phyloP scores from a whole-genome alignment of 2,329 filamentous ascomycete genomes.

The Alternaria sp. region DNA sequence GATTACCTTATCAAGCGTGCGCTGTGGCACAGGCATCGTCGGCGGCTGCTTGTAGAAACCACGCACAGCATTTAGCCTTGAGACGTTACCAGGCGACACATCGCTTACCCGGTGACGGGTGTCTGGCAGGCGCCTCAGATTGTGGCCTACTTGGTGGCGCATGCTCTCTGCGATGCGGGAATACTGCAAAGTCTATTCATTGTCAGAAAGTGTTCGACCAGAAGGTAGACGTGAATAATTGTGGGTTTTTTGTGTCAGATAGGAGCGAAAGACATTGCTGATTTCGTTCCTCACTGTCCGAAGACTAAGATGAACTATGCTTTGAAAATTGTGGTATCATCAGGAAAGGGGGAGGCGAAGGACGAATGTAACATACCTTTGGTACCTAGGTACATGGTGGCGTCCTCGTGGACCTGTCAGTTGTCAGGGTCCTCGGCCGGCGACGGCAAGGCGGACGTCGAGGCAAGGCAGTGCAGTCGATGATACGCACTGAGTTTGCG shows the following conservation, averaged over 20 bases:
- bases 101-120: constrained; percentile 12
- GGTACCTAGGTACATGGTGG: constrained; percentile 8
- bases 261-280: constrained; percentile 53
- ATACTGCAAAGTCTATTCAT: constrained; percentile 1
- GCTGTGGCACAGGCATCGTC: constrained; percentile 21
- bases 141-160: constrained; percentile 3
- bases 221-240: not conserved
- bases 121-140: constrained; percentile 6
- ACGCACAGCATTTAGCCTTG: constrained; percentile 7
- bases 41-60: constrained; percentile 16
- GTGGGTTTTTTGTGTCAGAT: constrained; percentile 39
- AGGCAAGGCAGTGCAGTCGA: constrained; percentile 1
- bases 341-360: constrained; percentile 29
- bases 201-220: constrained; percentile 10
- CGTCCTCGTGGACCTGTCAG: not conserved
- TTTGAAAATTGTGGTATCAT: constrained; percentile 48
- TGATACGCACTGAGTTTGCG: constrained; percentile 2
- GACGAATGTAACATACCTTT: constrained; percentile 33
- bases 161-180: not conserved
- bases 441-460: not conserved
- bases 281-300: constrained; percentile 49
- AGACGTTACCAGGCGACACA: not conserved
- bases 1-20: constrained; percentile 5
- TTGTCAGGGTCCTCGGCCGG: not conserved
- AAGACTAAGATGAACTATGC: constrained; percentile 54